Evolutionary conservation across 441 rosid genomes (phyloP), one percentile per base, ranked within the genome.

Genomic region (Pelargonium fulgidum): DNA sequence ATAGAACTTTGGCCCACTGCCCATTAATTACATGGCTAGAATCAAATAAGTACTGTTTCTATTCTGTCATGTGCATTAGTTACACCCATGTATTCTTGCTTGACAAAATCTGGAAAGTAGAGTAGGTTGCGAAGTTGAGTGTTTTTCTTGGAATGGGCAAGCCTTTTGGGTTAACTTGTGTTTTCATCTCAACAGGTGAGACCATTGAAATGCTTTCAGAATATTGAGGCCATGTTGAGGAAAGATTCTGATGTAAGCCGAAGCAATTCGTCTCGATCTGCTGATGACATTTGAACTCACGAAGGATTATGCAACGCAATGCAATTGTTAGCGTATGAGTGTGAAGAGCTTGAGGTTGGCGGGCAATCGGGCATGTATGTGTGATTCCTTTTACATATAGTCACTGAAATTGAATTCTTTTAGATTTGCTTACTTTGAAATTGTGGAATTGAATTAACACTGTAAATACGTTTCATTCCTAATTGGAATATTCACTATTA

Each of bases 221-320:
- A 70, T 71, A 71, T 87, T 42, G 76, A 74, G 70, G 64, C 72
- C 54, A 56, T 81, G 72, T 71, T 76, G 48, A 86, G 69, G 81
- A 76, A 73, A 71, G 84, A 82, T 73, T 73, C 79, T 7, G 61
- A 54, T 50, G 76, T 81, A 66, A 83, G 79, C 73, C 79, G 87
- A 77, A 81, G 83, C 73, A 79, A 78, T 11, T 82, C 90, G 59
- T 84, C 89, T 65, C 72, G 70, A 75, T 77, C 85, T 45, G 56
- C 78, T 64, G 61, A 63, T 48, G 82, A 80, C 17, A 22, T 54
- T 16, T 54, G 33, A 54, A 17, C 10, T 48, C 16, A 4, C 16
- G 59, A 52, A 14, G 59, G 20, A 14, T 52, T 52, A n/a, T 13
- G 33, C 33, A 3, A 3, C 0, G 33, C 33, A 29, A 29, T 52